Conservation (phyloP, 306 rosid genomes). For the Quercus berberidifolia region DNA sequence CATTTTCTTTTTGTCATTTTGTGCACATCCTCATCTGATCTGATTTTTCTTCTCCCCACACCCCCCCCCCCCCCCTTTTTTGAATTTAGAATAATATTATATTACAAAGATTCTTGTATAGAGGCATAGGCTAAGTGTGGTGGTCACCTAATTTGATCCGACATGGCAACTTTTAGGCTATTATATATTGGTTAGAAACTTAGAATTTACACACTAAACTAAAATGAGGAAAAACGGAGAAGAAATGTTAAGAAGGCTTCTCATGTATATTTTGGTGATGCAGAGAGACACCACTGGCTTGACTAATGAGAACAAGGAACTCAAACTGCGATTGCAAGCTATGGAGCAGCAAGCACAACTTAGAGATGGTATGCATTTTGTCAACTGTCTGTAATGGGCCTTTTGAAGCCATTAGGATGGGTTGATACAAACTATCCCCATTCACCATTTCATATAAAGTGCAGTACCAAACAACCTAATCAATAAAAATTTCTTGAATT, state of each 20-base stretch:
- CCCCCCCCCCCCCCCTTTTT: neutral
- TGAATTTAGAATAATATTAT: neutral
- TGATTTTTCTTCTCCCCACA: neutral
- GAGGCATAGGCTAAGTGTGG: neutral
- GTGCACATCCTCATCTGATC: neutral
- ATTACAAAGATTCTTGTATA: neutral
- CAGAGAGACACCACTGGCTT: slow-evolving; percentile 87
- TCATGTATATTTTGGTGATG: slow-evolving; percentile 33
- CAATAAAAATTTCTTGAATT: slow-evolving; percentile 3
- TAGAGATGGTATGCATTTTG: slow-evolving; percentile 65
- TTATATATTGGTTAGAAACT: slow-evolving; percentile 5
- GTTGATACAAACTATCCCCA: neutral
- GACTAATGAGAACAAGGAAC: slow-evolving; percentile 77
- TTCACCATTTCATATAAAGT: neutral
- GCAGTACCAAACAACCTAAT: neutral
- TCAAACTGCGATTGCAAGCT: slow-evolving; percentile 79
- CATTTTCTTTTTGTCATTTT: neutral
- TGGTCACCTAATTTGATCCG: neutral
- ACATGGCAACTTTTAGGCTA: neutral
- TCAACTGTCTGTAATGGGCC: slow-evolving; percentile 3
- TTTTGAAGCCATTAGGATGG: neutral
- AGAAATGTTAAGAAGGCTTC: neutral
- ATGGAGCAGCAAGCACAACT: slow-evolving; percentile 89
- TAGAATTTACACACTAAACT: neutral
- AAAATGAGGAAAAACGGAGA: neutral